Evolutionary conservation across 2,329 filamentous ascomycete species (phyloP).

Genomic region (Fusarium tanahbumbuense): DNA sequence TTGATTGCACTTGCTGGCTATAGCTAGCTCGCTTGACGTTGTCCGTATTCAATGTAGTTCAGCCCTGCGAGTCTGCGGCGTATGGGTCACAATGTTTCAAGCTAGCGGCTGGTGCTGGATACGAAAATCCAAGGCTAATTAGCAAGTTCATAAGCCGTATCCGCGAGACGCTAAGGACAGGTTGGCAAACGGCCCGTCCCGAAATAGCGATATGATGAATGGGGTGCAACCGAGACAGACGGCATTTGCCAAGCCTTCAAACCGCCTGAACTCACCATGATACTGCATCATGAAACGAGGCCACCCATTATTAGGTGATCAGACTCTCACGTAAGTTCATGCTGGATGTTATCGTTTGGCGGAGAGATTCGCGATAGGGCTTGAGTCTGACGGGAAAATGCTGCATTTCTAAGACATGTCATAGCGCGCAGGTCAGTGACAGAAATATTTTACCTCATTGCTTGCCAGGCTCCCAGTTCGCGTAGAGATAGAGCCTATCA

Average conservation of each 20-base stretch:
- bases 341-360: background rate
- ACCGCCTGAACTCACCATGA: background rate
- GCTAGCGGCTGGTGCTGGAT: background rate
- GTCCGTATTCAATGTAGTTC: background rate
- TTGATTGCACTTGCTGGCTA: no score
- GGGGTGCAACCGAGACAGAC: background rate
- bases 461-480: background rate
- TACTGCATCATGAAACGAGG: background rate
- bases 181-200: background rate
- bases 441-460: background rate
- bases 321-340: background rate
- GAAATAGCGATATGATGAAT: background rate
- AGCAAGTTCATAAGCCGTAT: background rate
- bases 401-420: background rate
- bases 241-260: background rate
- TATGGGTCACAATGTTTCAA: background rate
- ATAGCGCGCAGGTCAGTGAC: background rate
- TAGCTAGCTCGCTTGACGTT: no score
- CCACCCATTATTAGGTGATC: background rate
- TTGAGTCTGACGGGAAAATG: background rate
- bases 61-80: background rate
- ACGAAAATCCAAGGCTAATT: background rate
- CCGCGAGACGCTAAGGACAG: background rate
- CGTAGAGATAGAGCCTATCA: background rate
- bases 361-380: background rate